Conservation (phyloP, 192 early-diverging fungal genomes). For the Chytriomyces hyalinus region DNA sequence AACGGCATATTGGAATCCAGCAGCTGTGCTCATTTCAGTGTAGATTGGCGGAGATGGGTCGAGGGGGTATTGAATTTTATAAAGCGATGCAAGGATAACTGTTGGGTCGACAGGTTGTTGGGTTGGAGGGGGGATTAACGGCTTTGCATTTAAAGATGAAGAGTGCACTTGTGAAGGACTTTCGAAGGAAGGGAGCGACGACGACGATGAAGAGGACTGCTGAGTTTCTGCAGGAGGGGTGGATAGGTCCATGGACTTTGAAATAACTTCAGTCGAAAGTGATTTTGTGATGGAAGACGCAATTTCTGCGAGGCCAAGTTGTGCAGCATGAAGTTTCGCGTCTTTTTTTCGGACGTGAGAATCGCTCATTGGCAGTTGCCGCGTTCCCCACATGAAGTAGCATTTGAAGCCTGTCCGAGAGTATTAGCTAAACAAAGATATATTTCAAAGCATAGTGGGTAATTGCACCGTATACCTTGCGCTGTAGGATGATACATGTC, state of each 20-base stretch:
- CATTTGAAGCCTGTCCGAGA: not conserved
- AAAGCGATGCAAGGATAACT: not conserved
- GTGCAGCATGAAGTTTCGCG: conserved; percentile 15
- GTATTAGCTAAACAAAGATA: not conserved
- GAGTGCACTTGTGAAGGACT: not conserved
- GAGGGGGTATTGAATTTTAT: not conserved
- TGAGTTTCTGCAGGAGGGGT: not conserved
- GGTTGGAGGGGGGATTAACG: not conserved
- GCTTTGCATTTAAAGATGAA: not conserved
- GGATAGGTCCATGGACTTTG: not conserved
- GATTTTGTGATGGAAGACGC: not conserved
- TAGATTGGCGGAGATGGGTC: not conserved
- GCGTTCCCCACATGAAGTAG: conserved; percentile 28
- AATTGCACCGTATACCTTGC: not conserved
- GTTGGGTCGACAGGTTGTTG: not conserved
- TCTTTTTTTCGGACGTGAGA: conserved; percentile 11
- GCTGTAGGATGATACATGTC: conserved; percentile 8
- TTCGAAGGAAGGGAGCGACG: not conserved
- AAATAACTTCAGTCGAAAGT: not conserved
- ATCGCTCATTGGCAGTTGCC: not conserved
- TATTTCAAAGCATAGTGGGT: not conserved
- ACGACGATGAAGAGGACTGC: not conserved
- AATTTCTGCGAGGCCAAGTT: not conserved
- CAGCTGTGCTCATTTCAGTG: not conserved
- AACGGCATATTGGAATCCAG: conserved; percentile 12